Base-by-base conservation (phyloP, 805 yeast genomes). In the Priceomyces castillae region DNA sequence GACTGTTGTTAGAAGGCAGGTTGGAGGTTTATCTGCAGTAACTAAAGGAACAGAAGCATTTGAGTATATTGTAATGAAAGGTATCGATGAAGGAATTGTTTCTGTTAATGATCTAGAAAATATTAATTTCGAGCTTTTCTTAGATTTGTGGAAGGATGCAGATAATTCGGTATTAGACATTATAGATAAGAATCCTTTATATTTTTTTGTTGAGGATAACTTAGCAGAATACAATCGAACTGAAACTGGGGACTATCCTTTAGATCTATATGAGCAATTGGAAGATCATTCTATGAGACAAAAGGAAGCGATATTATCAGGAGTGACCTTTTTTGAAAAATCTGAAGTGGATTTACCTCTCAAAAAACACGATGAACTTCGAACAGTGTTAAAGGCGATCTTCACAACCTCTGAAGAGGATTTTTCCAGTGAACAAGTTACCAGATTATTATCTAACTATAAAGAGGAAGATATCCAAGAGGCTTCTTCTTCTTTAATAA, bases 261-360 rank as follows among this genome's bases (percentile, higher is more conserved):
- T 33, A 45, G 30, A 66, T 60, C 51, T 61, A 22, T 65, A 56
- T 25, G 80, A 78, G 18, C 69, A 77, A 20, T 66, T 71, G 40
- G 81, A 74, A 34, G 77, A 74, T 40, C 71, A 77, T 22, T 83
- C 95, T 1, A 80, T 86, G 84, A 67, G 84, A 42, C 89, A 84
- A 52, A 77, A 85, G 42, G 90, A 86, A 51, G 76, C 76, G 9
- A 64, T 71, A 20, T 61, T 82, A 39, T 61, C 78, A 0, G 68
- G 67, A 30, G 62, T 68, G 1, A 62, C 76, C 0, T 84, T 78
- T 54, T 64, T 73, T 19, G 65, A 57, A 38, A 57, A 70, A 7
- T 50, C 54, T 11, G 48, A 45, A 2, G 18, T 18, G n/a, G 43
- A 30, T 11, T 46, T 49, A 14, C 41, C 41, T 17, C 30, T 19